Base-by-base conservation (phyloP, 306 rosid species). In the Medicago truncatula region DNA sequence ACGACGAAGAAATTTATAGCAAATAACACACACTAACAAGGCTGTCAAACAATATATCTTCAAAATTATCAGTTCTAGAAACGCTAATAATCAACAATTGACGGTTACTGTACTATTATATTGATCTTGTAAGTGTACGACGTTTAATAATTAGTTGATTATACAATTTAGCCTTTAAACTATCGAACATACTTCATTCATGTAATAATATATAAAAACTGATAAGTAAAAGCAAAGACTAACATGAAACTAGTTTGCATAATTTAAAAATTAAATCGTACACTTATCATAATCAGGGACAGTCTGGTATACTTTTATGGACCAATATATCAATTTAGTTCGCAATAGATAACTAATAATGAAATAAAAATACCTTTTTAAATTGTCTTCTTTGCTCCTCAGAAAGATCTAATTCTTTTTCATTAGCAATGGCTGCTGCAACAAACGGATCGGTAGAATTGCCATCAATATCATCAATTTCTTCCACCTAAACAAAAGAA, bases 381-480 rank as follows among this genome's bases (percentile, higher is more conserved):
- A 87, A 92, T 23, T 80, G 86, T 70, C 82, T 87, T 77, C 78
- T 92, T 74, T 95, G 98, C 84, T 87, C 92, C 20, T 90, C 96
- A 66, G 98, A 87, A 75, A 92, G 93, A 70, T 88, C 89, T 60
- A 89, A 72, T 76, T 90, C 98, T 76, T 76, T 88, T 85, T 94
- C 98, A 81, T 88, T 87, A 67, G 88, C 92, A 81, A 94, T 76
- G 6, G 98, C 97, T 58, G 93, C 98, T n/a, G 96, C 97, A 85
- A 94, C 88, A 87, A 92, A 92, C 63, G 97, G 97, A 86, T 95
- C 97, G 8, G 77, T 76, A 41, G 88, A 86, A 87, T 61, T 80
- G 49, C 90, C 92, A 83, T 91, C 96, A 74, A 95, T 80, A 59
- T 92, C 98, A 83, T 92, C 98, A 74, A 95, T 95, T 90, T 95